Evolutionary conservation across 805 yeast species (phyloP).

Genomic region (Candida andamanensis): DNA sequence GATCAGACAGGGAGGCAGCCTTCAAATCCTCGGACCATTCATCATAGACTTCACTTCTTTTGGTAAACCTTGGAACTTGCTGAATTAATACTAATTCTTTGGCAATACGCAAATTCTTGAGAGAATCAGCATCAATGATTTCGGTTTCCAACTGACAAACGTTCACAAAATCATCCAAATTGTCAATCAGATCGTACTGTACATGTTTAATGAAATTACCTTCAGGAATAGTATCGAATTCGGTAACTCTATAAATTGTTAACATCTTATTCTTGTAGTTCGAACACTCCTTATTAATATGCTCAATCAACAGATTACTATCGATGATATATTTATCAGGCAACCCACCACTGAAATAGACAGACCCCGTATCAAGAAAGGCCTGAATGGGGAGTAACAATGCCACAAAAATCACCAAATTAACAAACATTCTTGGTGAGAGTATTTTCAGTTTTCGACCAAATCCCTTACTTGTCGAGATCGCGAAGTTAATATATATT

Average conservation of each 20-base stretch:
- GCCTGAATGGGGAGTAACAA: conserved; percentile 1
- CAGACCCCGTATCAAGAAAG: conserved; percentile 6
- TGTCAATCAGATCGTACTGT: conserved; percentile 12
- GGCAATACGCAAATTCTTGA: conserved; percentile 2
- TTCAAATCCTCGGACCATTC: conserved; percentile 30
- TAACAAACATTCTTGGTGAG: background rate
- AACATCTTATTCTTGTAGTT: conserved; percentile 3
- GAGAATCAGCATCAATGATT: conserved; percentile 1
- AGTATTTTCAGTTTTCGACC: no score
- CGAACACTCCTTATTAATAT: conserved; percentile 8
- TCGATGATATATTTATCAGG: conserved; percentile 13
- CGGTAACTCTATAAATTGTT: conserved; percentile 20
- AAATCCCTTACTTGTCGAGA: no score
- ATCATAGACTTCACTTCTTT: conserved; percentile 4
- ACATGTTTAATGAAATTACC: conserved; percentile 12
- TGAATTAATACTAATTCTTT: conserved; percentile 5
- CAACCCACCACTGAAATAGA: conserved; percentile 4
- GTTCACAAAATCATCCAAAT: conserved; percentile 12
- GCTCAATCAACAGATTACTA: conserved; percentile 13
- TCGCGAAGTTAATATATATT: no score
- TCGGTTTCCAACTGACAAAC: conserved; percentile 3
- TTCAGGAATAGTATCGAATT: background rate
- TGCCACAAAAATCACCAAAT: conserved; percentile 1
- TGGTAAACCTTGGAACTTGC: conserved; percentile 6
- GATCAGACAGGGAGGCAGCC: conserved; percentile 5